Conservation (phyloP, 176 grass and related monocot genomes). For the Eragrostis curvula region DNA sequence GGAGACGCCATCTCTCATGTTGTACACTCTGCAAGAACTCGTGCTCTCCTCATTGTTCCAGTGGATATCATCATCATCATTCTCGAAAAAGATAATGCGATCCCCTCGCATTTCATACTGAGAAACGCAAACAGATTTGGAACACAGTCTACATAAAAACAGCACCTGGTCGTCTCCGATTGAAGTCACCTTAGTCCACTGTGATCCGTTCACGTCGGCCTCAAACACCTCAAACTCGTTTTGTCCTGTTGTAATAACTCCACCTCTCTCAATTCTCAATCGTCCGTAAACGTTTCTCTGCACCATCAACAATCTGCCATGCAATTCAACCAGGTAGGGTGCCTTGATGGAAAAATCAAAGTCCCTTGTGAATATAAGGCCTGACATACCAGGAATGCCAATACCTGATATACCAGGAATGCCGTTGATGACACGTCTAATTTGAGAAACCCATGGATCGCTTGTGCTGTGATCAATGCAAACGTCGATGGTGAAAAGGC, state of each 20-base stretch:
- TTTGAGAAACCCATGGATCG: background rate
- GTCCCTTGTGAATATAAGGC: too few relatives aligned
- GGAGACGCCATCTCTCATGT: background rate
- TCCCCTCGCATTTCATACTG: background rate
- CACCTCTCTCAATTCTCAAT: too few relatives aligned
- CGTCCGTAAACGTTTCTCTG: too few relatives aligned
- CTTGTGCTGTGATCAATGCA: background rate
- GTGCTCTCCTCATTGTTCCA: background rate
- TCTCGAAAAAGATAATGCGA: constrained; percentile 6
- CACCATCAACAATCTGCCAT: background rate
- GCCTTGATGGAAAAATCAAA: background rate
- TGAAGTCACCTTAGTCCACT: background rate
- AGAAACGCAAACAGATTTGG: background rate
- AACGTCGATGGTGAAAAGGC: too few relatives aligned
- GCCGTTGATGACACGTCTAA: background rate
- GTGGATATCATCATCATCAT: background rate
- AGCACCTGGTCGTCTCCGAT: background rate
- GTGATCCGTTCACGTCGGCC: background rate
- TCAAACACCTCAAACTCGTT: background rate
- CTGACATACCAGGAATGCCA: too few relatives aligned
- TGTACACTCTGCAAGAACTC: background rate
- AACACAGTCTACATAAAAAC: background rate
- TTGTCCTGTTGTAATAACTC: too few relatives aligned
- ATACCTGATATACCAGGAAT: too few relatives aligned
- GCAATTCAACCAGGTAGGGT: background rate